Evolutionary conservation across 208 protist genomes (phyloP).

Genomic region (Leishmania braziliensis): DNA sequence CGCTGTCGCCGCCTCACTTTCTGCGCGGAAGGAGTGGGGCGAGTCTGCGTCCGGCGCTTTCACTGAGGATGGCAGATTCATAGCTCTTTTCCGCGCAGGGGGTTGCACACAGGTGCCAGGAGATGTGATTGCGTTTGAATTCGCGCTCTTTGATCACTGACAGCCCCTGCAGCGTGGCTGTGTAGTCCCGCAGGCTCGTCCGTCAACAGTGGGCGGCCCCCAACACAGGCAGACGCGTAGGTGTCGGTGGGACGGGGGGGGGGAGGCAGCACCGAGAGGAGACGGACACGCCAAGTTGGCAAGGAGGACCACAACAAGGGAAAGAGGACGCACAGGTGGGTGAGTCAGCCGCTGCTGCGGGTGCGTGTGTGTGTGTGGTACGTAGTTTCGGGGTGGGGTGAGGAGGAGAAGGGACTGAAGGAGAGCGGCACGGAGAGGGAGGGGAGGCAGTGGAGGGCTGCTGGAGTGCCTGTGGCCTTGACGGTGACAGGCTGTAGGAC

Average conservation of each 20-base stretch:
- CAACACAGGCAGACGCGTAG: not conserved
- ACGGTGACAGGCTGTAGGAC: not conserved
- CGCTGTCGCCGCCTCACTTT: slow-evolving; percentile 9
- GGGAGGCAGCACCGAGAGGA: not conserved
- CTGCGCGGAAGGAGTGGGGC: slow-evolving; percentile 18
- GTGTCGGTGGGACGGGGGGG: not conserved
- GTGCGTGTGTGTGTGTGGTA: not conserved
- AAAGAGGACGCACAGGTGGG: not conserved
- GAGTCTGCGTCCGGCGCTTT: slow-evolving; percentile 4
- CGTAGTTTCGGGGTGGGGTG: not conserved
- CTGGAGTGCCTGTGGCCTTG: not conserved
- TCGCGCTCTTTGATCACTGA: not conserved
- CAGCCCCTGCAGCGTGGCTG: not conserved
- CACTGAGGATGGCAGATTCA: not conserved
- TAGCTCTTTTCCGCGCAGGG: not conserved
- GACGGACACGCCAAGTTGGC: not conserved
- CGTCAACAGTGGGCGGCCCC: not conserved
- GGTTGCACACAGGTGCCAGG: not conserved
- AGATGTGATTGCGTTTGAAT: not conserved
- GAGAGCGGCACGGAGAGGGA: not conserved
- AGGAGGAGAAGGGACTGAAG: not conserved
- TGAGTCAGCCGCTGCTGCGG: not conserved
- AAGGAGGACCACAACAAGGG: not conserved
- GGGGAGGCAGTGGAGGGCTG: not conserved
- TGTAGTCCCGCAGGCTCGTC: not conserved